These are phyloP conservation scores for Penicillium oxalicum DNA, from an alignment of 2,329 filamentous ascomycete species.

Conservation along the genomic window DNA sequence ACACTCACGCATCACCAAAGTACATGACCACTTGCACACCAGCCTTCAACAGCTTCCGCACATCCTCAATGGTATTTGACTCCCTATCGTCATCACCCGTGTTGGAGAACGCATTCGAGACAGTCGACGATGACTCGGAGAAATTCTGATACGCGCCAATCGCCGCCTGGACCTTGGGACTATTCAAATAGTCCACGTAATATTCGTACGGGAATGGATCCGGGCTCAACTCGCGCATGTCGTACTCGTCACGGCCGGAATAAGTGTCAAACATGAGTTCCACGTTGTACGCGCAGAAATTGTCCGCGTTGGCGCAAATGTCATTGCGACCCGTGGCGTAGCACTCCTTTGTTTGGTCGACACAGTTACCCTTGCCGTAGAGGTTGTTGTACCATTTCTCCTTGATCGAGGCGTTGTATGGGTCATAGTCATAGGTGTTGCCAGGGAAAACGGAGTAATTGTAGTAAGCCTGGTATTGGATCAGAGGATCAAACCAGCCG, in stretches of 20 bases:
- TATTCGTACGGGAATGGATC: constrained; percentile 31
- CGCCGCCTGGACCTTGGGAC: constrained; percentile 41
- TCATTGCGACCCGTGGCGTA: constrained; percentile 46
- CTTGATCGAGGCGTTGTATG: constrained; percentile 43
- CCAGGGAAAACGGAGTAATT: constrained; percentile 34
- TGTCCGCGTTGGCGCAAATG: constrained; percentile 50
- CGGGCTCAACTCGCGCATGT: constrained; percentile 37
- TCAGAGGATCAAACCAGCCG: constrained; percentile 35
- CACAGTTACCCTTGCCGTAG: constrained; percentile 56
- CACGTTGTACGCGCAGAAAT: constrained; percentile 51
- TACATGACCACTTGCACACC: constrained; percentile 35
- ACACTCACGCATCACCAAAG: constrained; percentile 24
- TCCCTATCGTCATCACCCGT: constrained; percentile 44
- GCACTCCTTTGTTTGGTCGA: constrained; percentile 53
- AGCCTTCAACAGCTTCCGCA: constrained; percentile 38
- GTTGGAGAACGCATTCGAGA: constrained; percentile 37
- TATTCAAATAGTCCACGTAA: constrained; percentile 49
- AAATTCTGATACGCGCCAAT: constrained; percentile 49
- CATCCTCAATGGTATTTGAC: constrained; percentile 33
- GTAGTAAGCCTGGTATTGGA: constrained; percentile 37
- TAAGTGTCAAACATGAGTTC: constrained; percentile 49
- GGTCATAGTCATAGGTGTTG: constrained; percentile 31
- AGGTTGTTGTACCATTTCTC: constrained; percentile 53
- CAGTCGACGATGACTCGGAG: constrained; percentile 38
- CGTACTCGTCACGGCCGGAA: constrained; percentile 49